Evolutionary conservation across 2,329 filamentous ascomycete species (phyloP), one percentile per base, ranked within the genome.

Genomic region (Emericellopsis atlantica): DNA sequence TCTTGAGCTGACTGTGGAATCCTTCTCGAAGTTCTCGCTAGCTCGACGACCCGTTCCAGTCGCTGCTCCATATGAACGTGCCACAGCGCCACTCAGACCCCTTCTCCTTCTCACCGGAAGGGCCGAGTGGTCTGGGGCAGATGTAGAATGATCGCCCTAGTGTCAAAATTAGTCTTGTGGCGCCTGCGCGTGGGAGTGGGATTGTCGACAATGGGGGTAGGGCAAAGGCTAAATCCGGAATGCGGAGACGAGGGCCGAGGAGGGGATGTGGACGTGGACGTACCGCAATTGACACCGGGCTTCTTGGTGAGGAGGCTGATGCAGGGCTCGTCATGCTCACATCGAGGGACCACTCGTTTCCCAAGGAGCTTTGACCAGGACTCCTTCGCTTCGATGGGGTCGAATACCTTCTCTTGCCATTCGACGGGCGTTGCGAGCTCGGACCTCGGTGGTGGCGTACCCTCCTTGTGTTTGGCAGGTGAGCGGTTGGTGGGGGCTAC

Each of bases 291-390:
- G 46, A 85, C 65, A 2, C 92, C 92, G 1, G 86, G 71, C 55
- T 96, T 96, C 65, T 90, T 95, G 1, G 89, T 95, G 15, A 80
- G 73, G 40, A 90, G 65, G 48, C 72, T 85, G 47, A 88, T 84
- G 59, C 92, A 96, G 3, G 85, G 83, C 51, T 96, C 89, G 40
- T 78, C 70, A 54, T 98, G 92, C 37, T 95, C 88, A 55, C 92
- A 98, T 43, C 73, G 74, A 1, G 92, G 92, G 1, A 76, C 69
- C 2, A 76, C 64, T 43, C 83, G 79, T 57, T 82, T 87, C 14
- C 80, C 76, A 46, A 96, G 80, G 12, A 96, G 69, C 55, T 82
- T 88, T 5, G 78, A 80, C 92, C 92, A 96, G 18, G 81, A 82
- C 53, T 92, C 82, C 56, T 86, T 90, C 36, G 74, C 74, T 45